These are phyloP conservation scores for Platanus orientalis DNA, from an alignment of 164 flowering plant genomes.

Conservation along the genomic window DNA sequence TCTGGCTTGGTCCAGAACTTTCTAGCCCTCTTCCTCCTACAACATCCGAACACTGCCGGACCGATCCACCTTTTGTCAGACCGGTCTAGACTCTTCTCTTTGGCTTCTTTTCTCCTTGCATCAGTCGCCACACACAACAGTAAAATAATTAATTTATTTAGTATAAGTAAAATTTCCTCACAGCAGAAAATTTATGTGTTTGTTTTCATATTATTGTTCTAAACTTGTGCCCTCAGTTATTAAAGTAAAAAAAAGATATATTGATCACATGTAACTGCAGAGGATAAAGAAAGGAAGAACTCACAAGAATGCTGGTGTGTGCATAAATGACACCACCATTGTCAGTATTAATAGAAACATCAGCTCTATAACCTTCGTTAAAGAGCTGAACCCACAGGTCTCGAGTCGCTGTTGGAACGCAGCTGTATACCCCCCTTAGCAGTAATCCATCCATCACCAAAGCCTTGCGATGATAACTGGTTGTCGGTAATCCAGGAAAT, in stretches of 20 bases:
- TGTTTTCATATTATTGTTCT: too few species aligned
- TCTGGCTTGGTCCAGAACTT: too few species aligned
- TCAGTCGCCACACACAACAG: too few species aligned
- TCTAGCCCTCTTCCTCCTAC: too few species aligned
- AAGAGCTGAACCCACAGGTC: constrained; percentile 70
- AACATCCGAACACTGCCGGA: too few species aligned
- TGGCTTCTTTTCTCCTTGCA: too few species aligned
- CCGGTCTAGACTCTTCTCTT: too few species aligned
- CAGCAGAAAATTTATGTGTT: too few species aligned
- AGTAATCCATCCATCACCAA: constrained; percentile 12
- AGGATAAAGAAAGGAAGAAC: constrained; percentile 12
- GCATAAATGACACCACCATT: constrained; percentile 54
- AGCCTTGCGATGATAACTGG: constrained; percentile 6
- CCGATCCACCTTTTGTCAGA: too few species aligned
- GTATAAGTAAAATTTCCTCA: too few species aligned
- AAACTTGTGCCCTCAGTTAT: too few species aligned
- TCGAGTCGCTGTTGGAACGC: constrained; percentile 28
- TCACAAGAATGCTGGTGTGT: constrained; percentile 70
- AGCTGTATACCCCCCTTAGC: constrained; percentile 19
- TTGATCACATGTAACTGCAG: background rate
- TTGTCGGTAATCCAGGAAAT: constrained; percentile 22
- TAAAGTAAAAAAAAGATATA: background rate
- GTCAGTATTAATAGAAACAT: constrained; percentile 56
- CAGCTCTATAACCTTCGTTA: constrained; percentile 65
- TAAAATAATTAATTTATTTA: too few species aligned